phyloP scores from a whole-genome alignment of 108 stramenopile genomes.

The Cyclotella baltica region DNA sequence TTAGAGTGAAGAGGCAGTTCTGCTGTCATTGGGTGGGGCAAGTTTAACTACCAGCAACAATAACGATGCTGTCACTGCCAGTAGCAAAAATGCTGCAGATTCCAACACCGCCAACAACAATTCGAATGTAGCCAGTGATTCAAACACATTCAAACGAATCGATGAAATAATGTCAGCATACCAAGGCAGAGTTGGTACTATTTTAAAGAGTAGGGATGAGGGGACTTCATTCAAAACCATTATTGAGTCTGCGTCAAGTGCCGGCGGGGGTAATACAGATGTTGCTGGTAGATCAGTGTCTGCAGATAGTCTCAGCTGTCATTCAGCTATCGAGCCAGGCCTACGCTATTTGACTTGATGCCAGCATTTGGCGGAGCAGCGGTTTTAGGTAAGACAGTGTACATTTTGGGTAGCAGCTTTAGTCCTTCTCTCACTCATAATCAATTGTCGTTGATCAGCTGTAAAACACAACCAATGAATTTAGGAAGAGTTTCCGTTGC shows the following conservation, averaged over 20 bases:
- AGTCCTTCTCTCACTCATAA: constrained; percentile 7
- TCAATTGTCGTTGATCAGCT: constrained; percentile 36
- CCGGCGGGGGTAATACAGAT: too few relatives aligned
- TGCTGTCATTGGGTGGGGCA: too few relatives aligned
- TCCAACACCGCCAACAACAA: too few relatives aligned
- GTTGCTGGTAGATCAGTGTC: too few relatives aligned
- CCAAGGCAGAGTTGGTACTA: constrained; percentile 45
- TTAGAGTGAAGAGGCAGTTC: too few relatives aligned
- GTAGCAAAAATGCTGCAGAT: constrained; percentile 40
- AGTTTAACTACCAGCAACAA: too few relatives aligned
- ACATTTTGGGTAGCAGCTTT: constrained; percentile 44
- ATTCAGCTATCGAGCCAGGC: constrained; percentile 44
- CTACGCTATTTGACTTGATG: constrained; percentile 31
- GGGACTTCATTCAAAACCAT: background rate
- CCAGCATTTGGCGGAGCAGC: constrained; percentile 45
- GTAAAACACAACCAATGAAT: constrained; percentile 16
- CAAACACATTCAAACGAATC: constrained; percentile 29
- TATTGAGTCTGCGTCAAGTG: background rate
- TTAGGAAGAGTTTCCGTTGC: constrained; percentile 20
- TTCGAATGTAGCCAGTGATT: too few relatives aligned
- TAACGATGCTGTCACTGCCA: constrained; percentile 40
- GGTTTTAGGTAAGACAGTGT: constrained; percentile 43
- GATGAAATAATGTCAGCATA: constrained; percentile 53
- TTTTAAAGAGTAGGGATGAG: constrained; percentile 17
- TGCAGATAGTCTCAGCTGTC: background rate